These are phyloP conservation scores for Euptelea pleiosperma DNA, from an alignment of 164 flowering plant species.

Conservation along the genomic window DNA sequence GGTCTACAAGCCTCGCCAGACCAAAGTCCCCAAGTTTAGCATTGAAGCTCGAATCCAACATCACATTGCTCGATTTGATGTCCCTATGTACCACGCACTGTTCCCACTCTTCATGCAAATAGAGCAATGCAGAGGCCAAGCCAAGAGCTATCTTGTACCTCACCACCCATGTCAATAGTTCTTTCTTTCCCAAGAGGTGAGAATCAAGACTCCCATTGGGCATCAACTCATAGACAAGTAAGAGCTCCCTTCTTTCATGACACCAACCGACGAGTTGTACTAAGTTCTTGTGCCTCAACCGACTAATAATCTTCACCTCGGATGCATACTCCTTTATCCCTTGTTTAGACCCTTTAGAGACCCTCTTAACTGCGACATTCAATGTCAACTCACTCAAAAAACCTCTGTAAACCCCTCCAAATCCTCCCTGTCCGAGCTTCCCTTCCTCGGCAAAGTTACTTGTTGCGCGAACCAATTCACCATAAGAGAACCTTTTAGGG, in stretches of 20 bases:
- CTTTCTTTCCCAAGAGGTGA: constrained; percentile 32
- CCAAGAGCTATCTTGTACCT: constrained; percentile 44
- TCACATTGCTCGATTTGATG: constrained; percentile 48
- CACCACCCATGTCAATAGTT: constrained; percentile 25
- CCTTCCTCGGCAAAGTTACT: constrained; percentile 27
- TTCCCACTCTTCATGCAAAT: constrained; percentile 57
- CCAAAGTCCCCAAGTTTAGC: constrained; percentile 58
- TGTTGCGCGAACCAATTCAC: constrained; percentile 26
- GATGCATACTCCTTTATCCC: constrained; percentile 46
- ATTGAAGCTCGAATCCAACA: constrained; percentile 47
- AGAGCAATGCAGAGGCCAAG: constrained; percentile 42
- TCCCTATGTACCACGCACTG: constrained; percentile 55
- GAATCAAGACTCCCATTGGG: constrained; percentile 47
- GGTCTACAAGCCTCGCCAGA: constrained; percentile 44
- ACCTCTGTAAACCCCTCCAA: constrained; percentile 40
- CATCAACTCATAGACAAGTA: constrained; percentile 54
- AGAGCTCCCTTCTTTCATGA: constrained; percentile 40
- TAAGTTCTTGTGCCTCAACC: constrained; percentile 43
- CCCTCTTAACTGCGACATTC: constrained; percentile 36
- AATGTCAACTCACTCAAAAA: constrained; percentile 16
- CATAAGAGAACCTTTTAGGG: constrained; percentile 33
- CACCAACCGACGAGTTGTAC: constrained; percentile 57
- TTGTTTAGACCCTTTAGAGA: constrained; percentile 38
- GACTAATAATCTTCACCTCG: constrained; percentile 48
- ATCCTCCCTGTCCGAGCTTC: constrained; percentile 36